Evolutionary conservation across 2,329 filamentous ascomycete genomes (phyloP).

Genomic region (Cryoendolithus antarcticus): DNA sequence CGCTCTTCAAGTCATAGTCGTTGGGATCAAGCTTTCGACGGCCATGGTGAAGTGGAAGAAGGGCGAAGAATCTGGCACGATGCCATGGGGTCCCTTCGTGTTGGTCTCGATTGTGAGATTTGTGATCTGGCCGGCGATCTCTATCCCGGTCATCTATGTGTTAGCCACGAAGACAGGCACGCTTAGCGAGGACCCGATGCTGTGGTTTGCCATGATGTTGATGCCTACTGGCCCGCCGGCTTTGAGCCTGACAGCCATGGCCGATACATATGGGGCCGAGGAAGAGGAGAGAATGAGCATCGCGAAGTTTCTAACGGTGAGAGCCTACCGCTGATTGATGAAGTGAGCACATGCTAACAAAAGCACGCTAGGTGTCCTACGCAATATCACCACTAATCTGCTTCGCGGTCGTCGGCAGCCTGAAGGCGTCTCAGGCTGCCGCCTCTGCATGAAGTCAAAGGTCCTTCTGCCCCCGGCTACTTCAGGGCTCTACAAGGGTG

Average conservation of each 20-base stretch:
- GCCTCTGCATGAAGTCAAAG: neutral
- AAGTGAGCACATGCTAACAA: neutral
- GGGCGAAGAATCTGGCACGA: constrained; percentile 27
- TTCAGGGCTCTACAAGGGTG: no score
- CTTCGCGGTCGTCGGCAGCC: constrained; percentile 30
- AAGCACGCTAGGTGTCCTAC: constrained; percentile 26
- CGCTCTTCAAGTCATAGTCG: constrained; percentile 51
- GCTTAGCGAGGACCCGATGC: constrained; percentile 46
- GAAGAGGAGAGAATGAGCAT: constrained; percentile 41
- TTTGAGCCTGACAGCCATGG: constrained; percentile 40
- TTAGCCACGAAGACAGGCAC: constrained; percentile 41
- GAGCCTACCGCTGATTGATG: constrained; percentile 6
- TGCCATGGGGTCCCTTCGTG: constrained; percentile 39
- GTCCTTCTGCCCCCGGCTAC: no score
- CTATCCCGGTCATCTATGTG: constrained; percentile 41
- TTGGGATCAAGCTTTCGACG: constrained; percentile 52
- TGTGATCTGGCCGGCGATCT: constrained; percentile 43
- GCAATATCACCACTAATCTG: constrained; percentile 31
- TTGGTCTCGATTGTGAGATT: constrained; percentile 47
- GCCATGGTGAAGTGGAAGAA: constrained; percentile 38
- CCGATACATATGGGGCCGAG: constrained; percentile 35
- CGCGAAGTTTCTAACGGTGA: constrained; percentile 39
- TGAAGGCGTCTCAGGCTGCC: constrained; percentile 31
- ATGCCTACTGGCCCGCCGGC: constrained; percentile 46
- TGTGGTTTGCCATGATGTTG: constrained; percentile 55